Percentiles rank a stretch among this genome's conserved stretches.
phyloP scores from a whole-genome alignment of 495 filamentous ascomycete genomes.

The Rhypophila decipiens region DNA sequence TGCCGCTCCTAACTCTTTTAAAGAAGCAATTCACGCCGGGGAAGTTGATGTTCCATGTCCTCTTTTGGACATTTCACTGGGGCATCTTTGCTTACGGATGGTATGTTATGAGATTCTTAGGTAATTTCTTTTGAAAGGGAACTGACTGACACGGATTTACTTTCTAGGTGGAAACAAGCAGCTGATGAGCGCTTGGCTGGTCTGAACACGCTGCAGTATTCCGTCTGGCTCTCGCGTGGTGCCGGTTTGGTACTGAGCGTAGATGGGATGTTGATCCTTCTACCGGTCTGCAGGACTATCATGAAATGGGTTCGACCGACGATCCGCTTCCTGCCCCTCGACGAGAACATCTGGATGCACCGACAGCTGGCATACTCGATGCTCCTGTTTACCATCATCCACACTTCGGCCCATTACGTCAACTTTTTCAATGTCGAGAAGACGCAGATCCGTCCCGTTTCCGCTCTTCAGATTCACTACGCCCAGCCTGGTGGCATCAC shows the following conservation, averaged over 20 bases:
- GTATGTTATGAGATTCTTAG: slow-evolving; percentile 40
- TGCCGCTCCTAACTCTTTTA: slow-evolving; percentile 33
- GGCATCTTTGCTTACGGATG: slow-evolving; percentile 82
- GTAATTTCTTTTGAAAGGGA: neutral
- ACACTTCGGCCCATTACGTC: slow-evolving; percentile 81
- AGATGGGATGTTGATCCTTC: slow-evolving; percentile 79
- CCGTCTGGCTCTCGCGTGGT: slow-evolving; percentile 93
- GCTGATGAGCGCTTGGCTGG: slow-evolving; percentile 57
- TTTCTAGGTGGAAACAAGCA: slow-evolving; percentile 68
- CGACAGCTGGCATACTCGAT: slow-evolving; percentile 88
- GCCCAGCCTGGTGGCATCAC: slow-evolving; percentile 84
- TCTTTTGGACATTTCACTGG: slow-evolving; percentile 83
- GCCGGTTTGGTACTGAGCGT: slow-evolving; percentile 76
- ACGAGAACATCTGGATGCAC: slow-evolving; percentile 96
- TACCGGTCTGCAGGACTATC: slow-evolving; percentile 92
- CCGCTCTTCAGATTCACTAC: slow-evolving; percentile 92
- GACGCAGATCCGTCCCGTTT: slow-evolving; percentile 69
- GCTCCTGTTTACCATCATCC: slow-evolving; percentile 73
- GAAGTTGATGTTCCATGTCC: slow-evolving; percentile 71
- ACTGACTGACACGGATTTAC: slow-evolving; percentile 4
- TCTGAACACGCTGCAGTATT: slow-evolving; percentile 77
- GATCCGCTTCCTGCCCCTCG: slow-evolving; percentile 79
- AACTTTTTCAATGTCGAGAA: slow-evolving; percentile 98
- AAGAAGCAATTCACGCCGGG: slow-evolving; percentile 57
- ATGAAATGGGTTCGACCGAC: slow-evolving; percentile 80